A percentile compares a stretch with the other conserved stretches of the same genome.
Conservation (phyloP, 306 rosid species). For the Gillenia trifoliata region DNA sequence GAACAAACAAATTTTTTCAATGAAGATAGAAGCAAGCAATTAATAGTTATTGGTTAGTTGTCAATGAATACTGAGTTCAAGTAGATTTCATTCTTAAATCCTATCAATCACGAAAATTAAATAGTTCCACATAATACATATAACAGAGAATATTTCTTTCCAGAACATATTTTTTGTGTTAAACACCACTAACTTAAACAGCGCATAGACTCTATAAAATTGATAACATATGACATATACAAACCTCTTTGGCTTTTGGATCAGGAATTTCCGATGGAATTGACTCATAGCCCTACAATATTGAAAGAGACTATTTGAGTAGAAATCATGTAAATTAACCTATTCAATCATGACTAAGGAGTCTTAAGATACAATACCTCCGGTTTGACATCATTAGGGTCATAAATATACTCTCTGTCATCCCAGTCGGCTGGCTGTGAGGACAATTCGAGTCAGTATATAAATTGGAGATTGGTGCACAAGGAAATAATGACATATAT, state of each 20-base stretch:
- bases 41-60: not conserved
- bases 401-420: conserved; percentile 68
- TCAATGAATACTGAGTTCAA: not conserved
- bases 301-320: conserved; percentile 5
- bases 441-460: conserved; percentile 3
- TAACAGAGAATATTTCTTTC: not conserved
- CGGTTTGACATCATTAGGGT: conserved; percentile 61
- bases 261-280: conserved; percentile 75
- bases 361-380: conserved; percentile 38
- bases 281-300: conserved; percentile 63
- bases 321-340: not conserved
- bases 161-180: not conserved
- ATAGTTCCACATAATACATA: not conserved
- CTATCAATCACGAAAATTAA: not conserved
- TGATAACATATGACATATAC: conserved; percentile 13
- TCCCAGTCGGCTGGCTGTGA: conserved; percentile 87
- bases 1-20: conserved; percentile 6
- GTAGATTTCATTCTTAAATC: not conserved
- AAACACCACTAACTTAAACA: not conserved
- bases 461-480: not conserved
- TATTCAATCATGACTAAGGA: conserved; percentile 8
- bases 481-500: conserved; percentile 1
- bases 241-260: conserved; percentile 77
- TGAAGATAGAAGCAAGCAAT: not conserved
- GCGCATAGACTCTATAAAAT: not conserved